Base-by-base conservation (phyloP, 371 early-diverging fungal genomes). In the Quaeritorhiza haematococci region DNA sequence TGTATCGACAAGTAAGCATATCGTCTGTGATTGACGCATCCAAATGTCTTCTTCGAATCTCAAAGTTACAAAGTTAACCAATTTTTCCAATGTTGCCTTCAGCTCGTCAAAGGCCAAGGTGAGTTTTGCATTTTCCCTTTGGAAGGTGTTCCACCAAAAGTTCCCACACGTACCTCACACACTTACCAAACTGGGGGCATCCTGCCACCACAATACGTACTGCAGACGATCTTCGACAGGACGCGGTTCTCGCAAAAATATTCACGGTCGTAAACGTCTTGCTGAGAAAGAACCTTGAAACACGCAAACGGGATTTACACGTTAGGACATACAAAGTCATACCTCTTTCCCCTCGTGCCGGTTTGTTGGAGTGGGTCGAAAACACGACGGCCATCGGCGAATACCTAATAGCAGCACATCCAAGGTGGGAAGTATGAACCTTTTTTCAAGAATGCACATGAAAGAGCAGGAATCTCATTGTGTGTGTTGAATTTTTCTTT, bases 361-460 rank as follows among this genome's bases (percentile, higher is more conserved):
- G 99, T 8, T 86, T 99, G 70, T 83, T 99, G 41, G 94, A 98
- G 68, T 98, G 92, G 96, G 92, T 99, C 1, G 82, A 92, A 43
- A 82, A 89, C 63, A 88, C 98, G 0, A 75, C 78, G 0, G 88
- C 94, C 17, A 52, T 84, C 30, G 83, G 82, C 21, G 61, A 55
- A 26, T 50, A 64, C 21, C 41, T 71, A 52, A 1, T 34, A 3
- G 41, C 35, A 33, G 54, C 67, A 38, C 67, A 69, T 29, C 30
- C 38, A 38, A 57, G 48, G 62, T 68, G 55, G 19, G 19, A 13
- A 21, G 34, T 24, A 21, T 56, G 21, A 7, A 15, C 38, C 19
- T 0, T 28, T 50, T 29, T 8, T 33, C 5, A 32, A 49, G 17
- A 27, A 35, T 38, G 29, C 13, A 26, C 15, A 26, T 15, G 32